Percentiles rank a stretch among this genome's conserved stretches.
Conservation (phyloP, 2,329 filamentous ascomycete species). For the Pestalotiopsis sp. region DNA sequence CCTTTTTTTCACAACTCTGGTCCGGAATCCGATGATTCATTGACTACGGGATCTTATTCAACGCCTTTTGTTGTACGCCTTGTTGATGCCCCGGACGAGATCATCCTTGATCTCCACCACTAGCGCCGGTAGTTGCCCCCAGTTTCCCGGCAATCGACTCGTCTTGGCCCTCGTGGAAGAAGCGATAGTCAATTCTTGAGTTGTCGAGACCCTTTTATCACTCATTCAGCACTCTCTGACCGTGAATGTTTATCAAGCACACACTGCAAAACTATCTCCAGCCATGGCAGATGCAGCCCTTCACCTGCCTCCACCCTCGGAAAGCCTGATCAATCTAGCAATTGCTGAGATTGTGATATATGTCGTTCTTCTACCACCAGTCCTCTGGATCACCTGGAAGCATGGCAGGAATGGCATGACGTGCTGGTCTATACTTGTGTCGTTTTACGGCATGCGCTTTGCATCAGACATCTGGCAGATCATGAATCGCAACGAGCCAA, state of each 20-base stretch:
- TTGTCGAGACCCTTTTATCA: not conserved
- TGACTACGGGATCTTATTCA: not conserved
- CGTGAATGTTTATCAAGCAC: not conserved
- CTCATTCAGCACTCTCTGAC: not conserved
- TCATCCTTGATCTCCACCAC: not conserved
- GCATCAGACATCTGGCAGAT: conserved; percentile 9
- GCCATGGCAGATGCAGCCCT: not conserved
- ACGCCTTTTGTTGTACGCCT: not conserved
- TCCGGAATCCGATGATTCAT: not conserved
- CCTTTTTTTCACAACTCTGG: not conserved
- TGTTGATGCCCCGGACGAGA: not conserved
- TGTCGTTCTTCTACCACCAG: not conserved
- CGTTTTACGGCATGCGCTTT: conserved; percentile 1
- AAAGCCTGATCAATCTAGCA: conserved; percentile 5
- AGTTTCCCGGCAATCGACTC: not conserved
- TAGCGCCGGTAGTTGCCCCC: conserved; percentile 3
- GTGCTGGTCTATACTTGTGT: conserved; percentile 1
- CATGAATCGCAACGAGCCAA: not conserved
- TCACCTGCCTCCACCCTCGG: conserved; percentile 2
- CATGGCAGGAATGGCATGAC: conserved; percentile 8
- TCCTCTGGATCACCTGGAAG: conserved; percentile 6
- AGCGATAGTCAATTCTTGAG: not conserved
- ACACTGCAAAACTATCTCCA: not conserved
- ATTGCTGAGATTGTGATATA: conserved; percentile 6
- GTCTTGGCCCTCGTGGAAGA: not conserved